Percentiles rank a stretch among this genome's conserved stretches.
These are phyloP conservation scores for Acer saccharum DNA, from an alignment of 345 rosid genomes.

Conservation along the genomic window DNA sequence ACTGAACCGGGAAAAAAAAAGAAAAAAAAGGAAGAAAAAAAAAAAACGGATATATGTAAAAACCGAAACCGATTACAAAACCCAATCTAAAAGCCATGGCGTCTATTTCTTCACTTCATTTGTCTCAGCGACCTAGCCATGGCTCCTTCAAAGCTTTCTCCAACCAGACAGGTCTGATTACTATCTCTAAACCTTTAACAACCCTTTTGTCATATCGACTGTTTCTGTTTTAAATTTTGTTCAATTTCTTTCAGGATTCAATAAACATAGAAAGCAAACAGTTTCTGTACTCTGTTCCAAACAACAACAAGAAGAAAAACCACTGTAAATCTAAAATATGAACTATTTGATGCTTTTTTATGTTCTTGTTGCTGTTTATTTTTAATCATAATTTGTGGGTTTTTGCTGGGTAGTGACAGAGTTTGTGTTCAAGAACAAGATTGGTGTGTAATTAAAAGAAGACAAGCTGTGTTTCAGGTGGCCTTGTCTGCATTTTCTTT, in stretches of 20 bases:
- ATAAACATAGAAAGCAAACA: conserved; percentile 20
- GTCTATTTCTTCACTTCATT: conserved; percentile 43
- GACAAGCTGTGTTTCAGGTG: conserved; percentile 52
- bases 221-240: not conserved
- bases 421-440: conserved; percentile 4
- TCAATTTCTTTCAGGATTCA: conserved; percentile 18
- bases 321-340: not conserved
- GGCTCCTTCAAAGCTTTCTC: conserved; percentile 29
- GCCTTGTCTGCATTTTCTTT: conserved; percentile 49
- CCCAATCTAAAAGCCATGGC: conserved; percentile 50
- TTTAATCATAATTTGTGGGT: not conserved
- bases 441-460: conserved; percentile 45
- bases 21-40: no score
- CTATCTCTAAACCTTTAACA: not conserved
- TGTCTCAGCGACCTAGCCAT: conserved; percentile 24
- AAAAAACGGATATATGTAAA: not conserved
- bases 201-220: not conserved
- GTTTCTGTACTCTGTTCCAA: conserved; percentile 21
- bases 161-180: conserved; percentile 18
- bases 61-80: conserved; percentile 6
- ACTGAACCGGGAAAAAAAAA: no score
- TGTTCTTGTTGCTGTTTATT: not conserved
- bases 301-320: conserved; percentile 7
- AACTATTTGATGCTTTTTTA: not conserved
- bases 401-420: conserved; percentile 13